Evolutionary conservation across 768 basidiomycete genomes (phyloP).

Genomic region (Termitomyces sp.): DNA sequence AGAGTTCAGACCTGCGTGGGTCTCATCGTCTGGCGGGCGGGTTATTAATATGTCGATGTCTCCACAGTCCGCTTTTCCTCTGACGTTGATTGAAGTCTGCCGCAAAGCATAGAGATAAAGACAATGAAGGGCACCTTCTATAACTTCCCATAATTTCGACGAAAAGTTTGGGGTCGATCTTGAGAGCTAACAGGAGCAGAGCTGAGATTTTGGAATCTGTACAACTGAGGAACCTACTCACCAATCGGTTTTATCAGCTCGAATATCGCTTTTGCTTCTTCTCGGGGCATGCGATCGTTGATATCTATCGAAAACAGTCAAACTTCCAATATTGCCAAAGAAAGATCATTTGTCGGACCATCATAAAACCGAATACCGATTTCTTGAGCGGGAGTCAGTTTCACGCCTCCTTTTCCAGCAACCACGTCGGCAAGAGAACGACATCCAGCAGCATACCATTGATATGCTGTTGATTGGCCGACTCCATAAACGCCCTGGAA

Average conservation of each 20-base stretch:
- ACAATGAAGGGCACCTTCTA: conserved; percentile 42
- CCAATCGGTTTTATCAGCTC: conserved; percentile 68
- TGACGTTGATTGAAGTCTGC: conserved; percentile 18
- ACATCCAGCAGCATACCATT: conserved; percentile 75
- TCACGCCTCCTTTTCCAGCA: conserved; percentile 54
- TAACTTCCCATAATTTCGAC: conserved; percentile 93
- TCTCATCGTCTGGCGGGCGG: conserved; percentile 64
- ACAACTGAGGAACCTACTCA: conserved; percentile 17
- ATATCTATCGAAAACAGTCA: conserved; percentile 47
- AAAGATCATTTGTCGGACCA: conserved; percentile 32
- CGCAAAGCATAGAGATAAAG: background rate
- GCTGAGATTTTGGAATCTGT: background rate
- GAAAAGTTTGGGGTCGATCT: conserved; percentile 63
- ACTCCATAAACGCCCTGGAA: conserved; percentile 88
- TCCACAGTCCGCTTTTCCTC: conserved; percentile 78
- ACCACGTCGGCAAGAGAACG: conserved; percentile 72
- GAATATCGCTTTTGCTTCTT: conserved; percentile 72
- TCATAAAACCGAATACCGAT: conserved; percentile 69
- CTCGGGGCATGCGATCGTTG: conserved; percentile 78
- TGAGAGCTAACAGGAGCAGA: conserved; percentile 41
- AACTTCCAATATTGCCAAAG: background rate
- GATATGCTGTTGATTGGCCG: conserved; percentile 59
- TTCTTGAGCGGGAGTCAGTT: conserved; percentile 51
- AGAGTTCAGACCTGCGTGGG: conserved; percentile 54
- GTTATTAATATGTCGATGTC: conserved; percentile 92